phyloP scores from a whole-genome alignment of 2,329 filamentous ascomycete genomes.

The Trichoderma oligosporum region DNA sequence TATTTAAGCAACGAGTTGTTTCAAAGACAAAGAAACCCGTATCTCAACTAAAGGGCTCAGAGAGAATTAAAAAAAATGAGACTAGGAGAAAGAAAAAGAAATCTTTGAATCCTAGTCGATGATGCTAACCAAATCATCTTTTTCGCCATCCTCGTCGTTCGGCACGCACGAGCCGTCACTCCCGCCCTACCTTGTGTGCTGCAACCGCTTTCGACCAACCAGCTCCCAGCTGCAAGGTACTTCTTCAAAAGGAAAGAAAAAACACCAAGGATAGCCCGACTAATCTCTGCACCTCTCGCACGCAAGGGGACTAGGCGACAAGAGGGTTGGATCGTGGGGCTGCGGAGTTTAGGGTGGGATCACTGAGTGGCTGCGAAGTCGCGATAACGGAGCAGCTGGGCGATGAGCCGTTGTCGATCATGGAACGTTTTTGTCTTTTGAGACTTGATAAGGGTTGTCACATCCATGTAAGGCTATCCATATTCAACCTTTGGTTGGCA shows the following conservation, averaged over 20 bases:
- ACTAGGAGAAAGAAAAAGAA: neutral
- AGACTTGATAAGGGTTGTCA: too few relatives aligned
- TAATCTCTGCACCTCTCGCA: constrained; percentile 6
- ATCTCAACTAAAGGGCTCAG: neutral
- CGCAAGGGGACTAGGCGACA: constrained; percentile 7
- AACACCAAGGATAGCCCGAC: neutral
- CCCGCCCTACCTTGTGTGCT: neutral
- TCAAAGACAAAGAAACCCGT: neutral
- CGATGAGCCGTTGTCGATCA: neutral
- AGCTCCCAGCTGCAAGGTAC: constrained; percentile 7
- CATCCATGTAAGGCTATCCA: too few relatives aligned
- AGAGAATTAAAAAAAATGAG: neutral
- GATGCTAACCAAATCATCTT: constrained; percentile 16
- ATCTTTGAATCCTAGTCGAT: neutral
- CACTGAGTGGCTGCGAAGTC: neutral
- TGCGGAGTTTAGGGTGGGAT: constrained; percentile 9
- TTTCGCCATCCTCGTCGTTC: constrained; percentile 18
- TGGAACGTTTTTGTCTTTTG: neutral
- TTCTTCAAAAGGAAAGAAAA: neutral
- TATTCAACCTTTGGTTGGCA: too few relatives aligned
- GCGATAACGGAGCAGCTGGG: constrained; percentile 10
- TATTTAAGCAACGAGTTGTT: too few relatives aligned
- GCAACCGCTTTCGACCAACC: neutral
- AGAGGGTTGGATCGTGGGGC: constrained; percentile 10
- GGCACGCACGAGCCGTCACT: constrained; percentile 14